Evolutionary conservation across 1,284 basidiomycete genomes (phyloP), one percentile per base, ranked within the genome.

Genomic region (Marasmius oreades): DNA sequence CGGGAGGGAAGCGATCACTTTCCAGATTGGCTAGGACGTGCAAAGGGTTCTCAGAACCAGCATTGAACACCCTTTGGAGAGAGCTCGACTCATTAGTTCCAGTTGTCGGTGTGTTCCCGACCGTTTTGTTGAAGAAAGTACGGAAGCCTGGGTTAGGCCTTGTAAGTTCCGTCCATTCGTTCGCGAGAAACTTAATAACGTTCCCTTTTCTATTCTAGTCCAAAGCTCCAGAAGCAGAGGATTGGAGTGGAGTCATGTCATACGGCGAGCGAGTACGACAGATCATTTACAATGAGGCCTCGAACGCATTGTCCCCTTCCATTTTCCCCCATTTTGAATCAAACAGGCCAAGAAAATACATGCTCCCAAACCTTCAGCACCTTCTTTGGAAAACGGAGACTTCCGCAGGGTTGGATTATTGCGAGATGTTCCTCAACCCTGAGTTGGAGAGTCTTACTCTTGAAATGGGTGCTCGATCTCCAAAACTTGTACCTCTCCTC

Each of bases 21-120:
- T 84, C 84, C 47, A 77, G 88, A 64, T 73, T 91, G 60, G 82
- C 88, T 52, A 77, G 88, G 55, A 90, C 88, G 51, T 90, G 88
- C 70, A 83, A 78, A 61, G 81, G 82, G 23, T 73, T 90, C 67
- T 81, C 77, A 60, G 86, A 87, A 61, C 86, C 86, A n/a, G 82
- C 85, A n/a, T 67, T 90, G 58, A 74, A 85, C 66, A 70, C 84
- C 50, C 74, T 91, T 31, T 91, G 88, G 88, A 82, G 77, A 66
- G 88, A 91, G 64, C 72, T 91, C 54, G 88, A 91, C 68, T 88
- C 86, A 14, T 73, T 91, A 59, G 70, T 84, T 44, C 88, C 88
- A 4, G 73, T 91, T 55, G 72, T 90, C 52, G 81, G 83, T 23
- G 69, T 90, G 54, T 90, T 91, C 68, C 88, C 88, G 11, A 74